Evolutionary conservation across 768 basidiomycete species (phyloP), one percentile per base, ranked within the genome.

Genomic region (Tylopilus sp.): DNA sequence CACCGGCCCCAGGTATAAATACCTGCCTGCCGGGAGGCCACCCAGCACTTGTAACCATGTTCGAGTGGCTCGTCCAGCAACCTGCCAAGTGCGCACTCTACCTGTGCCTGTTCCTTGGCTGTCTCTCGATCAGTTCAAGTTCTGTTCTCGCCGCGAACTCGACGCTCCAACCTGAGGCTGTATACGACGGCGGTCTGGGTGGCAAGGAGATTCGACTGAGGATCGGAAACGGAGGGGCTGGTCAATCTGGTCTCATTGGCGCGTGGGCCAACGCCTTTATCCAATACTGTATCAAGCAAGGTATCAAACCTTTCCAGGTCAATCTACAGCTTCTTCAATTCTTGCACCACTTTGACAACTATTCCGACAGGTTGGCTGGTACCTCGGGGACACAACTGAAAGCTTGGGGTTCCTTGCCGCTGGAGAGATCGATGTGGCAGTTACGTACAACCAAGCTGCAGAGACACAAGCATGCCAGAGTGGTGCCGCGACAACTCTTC

Each of bases 381-480:
- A 77, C 59, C 65, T 81, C 22, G 79, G 78, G 6, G 81, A 82
- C 56, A 80, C 79, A 6, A 81, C 79, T 0, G 69, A 80, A 47
- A 79, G 76, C 51, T 65, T 82, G 1, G 65, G 63, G 0, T 71
- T 68, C 41, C 65, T 82, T 13, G 68, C 69, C 0, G 63, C 68
- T 3, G 76, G 75, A 13, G 59, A 63, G 3, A 74, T 79, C 3
- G 79, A 80, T 55, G 53, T 80, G 23, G 79, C 78, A 0, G 69
- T 81, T 26, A 80, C 79, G 3, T 81, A 82, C 47, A 79, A 79
- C 40, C 68, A 69, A 20, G 78, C 78, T 33, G 79, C 81, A 0
- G 81, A 82, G 62, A 33, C 51, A 8, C 70, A 75, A 33, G 58
- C 69, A 0, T 30, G 73, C 13, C 57, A 64, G 6, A 56, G 57